These are phyloP conservation scores for Misopates orontium DNA, from an alignment of 257 asterid genomes.

Conservation along the genomic window DNA sequence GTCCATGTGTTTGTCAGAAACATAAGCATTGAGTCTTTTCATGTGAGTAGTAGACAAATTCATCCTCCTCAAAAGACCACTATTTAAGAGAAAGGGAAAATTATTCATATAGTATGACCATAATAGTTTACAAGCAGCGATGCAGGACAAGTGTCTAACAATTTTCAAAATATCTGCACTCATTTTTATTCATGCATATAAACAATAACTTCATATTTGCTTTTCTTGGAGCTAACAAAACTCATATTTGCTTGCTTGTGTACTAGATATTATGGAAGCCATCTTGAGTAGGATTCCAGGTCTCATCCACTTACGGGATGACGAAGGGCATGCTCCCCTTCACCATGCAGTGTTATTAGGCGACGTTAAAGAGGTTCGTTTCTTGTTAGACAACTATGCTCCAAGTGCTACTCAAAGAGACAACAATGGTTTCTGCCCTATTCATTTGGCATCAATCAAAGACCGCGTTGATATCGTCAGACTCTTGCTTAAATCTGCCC, in stretches of 20 bases:
- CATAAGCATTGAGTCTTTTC: too few relatives aligned
- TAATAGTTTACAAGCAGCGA: too few relatives aligned
- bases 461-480: slow-evolving; percentile 25
- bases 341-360: slow-evolving; percentile 35
- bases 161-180: too few relatives aligned
- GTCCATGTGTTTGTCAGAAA: background rate
- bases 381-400: slow-evolving; percentile 17
- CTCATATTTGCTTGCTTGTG: too few relatives aligned
- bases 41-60: too few relatives aligned
- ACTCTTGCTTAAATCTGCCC: slow-evolving; percentile 33
- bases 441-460: slow-evolving; percentile 31
- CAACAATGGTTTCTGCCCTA: slow-evolving; percentile 30
- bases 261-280: slow-evolving; percentile 29
- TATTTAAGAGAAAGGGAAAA: too few relatives aligned
- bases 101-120: too few relatives aligned
- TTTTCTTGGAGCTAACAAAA: background rate
- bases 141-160: too few relatives aligned
- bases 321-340: slow-evolving; percentile 29
- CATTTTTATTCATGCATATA: too few relatives aligned
- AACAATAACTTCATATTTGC: background rate
- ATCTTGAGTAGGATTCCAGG: slow-evolving; percentile 22
- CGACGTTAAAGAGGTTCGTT: slow-evolving; percentile 19
- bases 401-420: slow-evolving; percentile 18
- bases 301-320: slow-evolving; percentile 17
- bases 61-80: too few relatives aligned